phyloP scores from a whole-genome alignment of 352 stramenopile genomes.

The Pythium oligandrum region DNA sequence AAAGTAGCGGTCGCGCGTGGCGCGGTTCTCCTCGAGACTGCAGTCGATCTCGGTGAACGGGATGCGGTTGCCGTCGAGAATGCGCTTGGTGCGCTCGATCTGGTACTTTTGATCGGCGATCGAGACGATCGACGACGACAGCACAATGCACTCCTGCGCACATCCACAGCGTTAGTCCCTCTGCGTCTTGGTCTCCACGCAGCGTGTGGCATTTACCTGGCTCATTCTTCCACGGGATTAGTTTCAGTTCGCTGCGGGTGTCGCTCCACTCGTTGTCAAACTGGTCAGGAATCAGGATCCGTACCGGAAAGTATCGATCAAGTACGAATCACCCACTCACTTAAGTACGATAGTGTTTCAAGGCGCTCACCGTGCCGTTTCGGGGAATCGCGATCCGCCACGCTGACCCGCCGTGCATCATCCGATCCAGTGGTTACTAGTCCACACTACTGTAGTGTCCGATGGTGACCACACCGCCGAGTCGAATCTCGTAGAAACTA shows the following conservation, averaged over 20 bases:
- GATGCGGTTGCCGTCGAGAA: slow-evolving; percentile 73
- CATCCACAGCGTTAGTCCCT: neutral
- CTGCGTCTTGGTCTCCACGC: neutral
- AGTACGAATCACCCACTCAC: slow-evolving; percentile 4
- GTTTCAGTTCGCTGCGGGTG: too few species aligned
- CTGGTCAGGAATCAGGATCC: too few species aligned
- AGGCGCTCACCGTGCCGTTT: too few species aligned
- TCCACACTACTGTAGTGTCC: too few species aligned
- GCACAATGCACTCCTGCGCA: slow-evolving; percentile 39
- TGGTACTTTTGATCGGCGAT: slow-evolving; percentile 77
- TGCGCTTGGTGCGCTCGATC: slow-evolving; percentile 60
- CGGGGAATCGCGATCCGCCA: too few species aligned
- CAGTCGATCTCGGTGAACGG: slow-evolving; percentile 74
- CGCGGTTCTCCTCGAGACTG: slow-evolving; percentile 73
- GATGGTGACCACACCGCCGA: too few species aligned
- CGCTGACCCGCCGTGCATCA: too few species aligned
- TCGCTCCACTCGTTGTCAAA: too few species aligned
- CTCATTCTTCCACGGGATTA: too few species aligned
- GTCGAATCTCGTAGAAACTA: too few species aligned
- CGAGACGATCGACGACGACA: slow-evolving; percentile 74
- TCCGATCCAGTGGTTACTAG: too few species aligned
- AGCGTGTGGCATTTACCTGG: too few species aligned
- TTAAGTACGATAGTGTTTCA: slow-evolving; percentile 2
- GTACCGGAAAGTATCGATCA: neutral
- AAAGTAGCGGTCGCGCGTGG: slow-evolving; percentile 72